Percentiles rank a stretch among this genome's conserved stretches.
phyloP scores from a whole-genome alignment of 78 protist species.

The Neovahlkampfia damariscottae region DNA sequence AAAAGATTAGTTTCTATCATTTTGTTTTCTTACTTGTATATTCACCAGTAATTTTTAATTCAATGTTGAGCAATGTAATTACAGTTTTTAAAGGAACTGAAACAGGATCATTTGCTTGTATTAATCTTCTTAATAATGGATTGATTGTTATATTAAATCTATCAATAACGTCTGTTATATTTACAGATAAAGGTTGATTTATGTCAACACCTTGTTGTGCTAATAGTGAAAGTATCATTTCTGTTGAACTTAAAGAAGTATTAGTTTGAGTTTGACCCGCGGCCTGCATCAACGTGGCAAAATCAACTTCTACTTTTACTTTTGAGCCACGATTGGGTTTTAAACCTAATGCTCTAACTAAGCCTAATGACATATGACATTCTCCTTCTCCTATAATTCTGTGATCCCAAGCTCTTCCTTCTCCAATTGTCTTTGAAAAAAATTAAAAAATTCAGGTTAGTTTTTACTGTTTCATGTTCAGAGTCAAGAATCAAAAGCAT shows the following conservation, averaged over 20 bases:
- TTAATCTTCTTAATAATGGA: neutral
- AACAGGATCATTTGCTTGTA: neutral
- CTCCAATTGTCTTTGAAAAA: neutral
- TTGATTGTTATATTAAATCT: neutral
- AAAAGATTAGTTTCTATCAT: too few relatives aligned
- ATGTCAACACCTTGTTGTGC: neutral
- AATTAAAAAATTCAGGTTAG: too few relatives aligned
- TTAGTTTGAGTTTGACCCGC: neutral
- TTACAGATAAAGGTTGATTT: neutral
- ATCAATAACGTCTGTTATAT: neutral
- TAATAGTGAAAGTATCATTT: neutral
- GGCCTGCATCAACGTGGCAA: neutral
- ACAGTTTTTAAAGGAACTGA: neutral
- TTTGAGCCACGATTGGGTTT: conserved; percentile 5
- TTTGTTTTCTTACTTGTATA: neutral
- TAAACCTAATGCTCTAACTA: neutral
- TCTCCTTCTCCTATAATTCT: conserved; percentile 8
- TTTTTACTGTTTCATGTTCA: neutral
- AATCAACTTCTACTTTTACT: neutral
- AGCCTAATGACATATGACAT: neutral
- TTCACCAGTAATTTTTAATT: neutral
- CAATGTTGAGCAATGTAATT: neutral
- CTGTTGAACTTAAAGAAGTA: neutral
- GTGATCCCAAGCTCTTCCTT: neutral
- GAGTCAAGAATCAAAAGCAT: neutral